Evolutionary conservation across 1,284 basidiomycete genomes (phyloP), one percentile per base, ranked within the genome.

Genomic region (Trichosporon sp.): DNA sequence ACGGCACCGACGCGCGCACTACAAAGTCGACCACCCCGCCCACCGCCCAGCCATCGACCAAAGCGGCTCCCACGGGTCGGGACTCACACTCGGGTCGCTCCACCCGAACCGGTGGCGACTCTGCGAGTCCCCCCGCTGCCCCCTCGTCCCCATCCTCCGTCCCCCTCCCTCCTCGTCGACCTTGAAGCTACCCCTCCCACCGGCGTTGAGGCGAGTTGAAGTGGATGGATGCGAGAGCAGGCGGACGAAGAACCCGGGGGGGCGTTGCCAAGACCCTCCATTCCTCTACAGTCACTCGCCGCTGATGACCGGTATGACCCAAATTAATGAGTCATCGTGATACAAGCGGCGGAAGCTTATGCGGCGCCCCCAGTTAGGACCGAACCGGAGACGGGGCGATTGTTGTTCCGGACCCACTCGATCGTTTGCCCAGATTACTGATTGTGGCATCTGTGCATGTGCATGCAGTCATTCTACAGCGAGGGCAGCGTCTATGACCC

Each of bases 271-370:
- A 63, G 59, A 2, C 59, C 16, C 8, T 37, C 7, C 32, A 26
- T 16, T 35, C 31, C 59, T 21, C 31, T 37, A 32, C 59, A n/a
- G 12, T 26, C 32, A 16, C 32, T 35, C 59, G 59, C 59, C 59
- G 59, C 59, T 63, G 59, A 63, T 35, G 59, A 35, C 59, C 59
- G 59, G 32, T 19, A 63, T 12, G 14, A 16, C 6, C 59, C 31
- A 11, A 35, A 63, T 11, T 35, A 63, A 63, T 63, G 59, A 63
- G 14, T 63, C 59, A 63, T 63, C 59, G 21, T 54, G 51, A 54
- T 54, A 63, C 56, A 35, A 32, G 1, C 31, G 16, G 14, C 19
- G 19, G 8, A 16, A 8, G 16, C 59, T 37, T 63, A 63, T 63
- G 31, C 31, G 59, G 16, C 2, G 37, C 59, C 59, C 59, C 59